A percentile compares a stretch with the other conserved stretches of the same genome.
phyloP scores from a whole-genome alignment of 192 early-diverging fungal species.

The Pilobolus umbonatus region DNA sequence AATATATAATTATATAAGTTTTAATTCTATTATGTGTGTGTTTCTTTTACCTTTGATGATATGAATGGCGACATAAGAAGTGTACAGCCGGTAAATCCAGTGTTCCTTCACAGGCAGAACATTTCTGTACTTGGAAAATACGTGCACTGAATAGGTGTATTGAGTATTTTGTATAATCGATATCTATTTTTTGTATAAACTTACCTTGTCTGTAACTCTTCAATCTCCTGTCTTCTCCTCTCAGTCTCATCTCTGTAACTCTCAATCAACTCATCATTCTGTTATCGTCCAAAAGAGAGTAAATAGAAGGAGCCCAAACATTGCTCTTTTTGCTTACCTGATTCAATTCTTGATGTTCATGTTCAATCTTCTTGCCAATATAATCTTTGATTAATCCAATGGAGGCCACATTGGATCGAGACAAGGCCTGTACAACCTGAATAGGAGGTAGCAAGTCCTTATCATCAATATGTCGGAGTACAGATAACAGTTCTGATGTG shows the following conservation, averaged over 20 bases:
- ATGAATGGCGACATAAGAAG: conserved; percentile 94
- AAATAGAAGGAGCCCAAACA: no score
- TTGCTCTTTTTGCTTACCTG: no score
- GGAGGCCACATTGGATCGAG: conserved; percentile 74
- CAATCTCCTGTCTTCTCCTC: conserved; percentile 71
- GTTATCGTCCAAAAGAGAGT: conserved; percentile 7
- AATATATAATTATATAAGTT: neutral
- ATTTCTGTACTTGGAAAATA: conserved; percentile 77
- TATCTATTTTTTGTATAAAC: neutral
- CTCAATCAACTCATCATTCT: conserved; percentile 62
- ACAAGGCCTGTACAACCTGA: conserved; percentile 84
- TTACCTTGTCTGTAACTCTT: conserved; percentile 70
- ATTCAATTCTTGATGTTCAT: conserved; percentile 61
- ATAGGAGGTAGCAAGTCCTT: conserved; percentile 83
- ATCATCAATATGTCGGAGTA: conserved; percentile 81
- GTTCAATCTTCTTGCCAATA: conserved; percentile 70
- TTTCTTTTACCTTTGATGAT: conserved; percentile 76
- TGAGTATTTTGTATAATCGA: neutral
- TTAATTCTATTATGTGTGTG: conserved; percentile 25
- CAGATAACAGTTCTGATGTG: conserved; percentile 55
- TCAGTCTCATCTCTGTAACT: conserved; percentile 79
- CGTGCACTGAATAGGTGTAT: conserved; percentile 33
- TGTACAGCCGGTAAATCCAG: conserved; percentile 90
- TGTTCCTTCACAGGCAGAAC: conserved; percentile 61
- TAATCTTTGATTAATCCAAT: conserved; percentile 85